These are phyloP conservation scores for Penicillium desertorum DNA, from an alignment of 495 filamentous ascomycete genomes.

Conservation along the genomic window DNA sequence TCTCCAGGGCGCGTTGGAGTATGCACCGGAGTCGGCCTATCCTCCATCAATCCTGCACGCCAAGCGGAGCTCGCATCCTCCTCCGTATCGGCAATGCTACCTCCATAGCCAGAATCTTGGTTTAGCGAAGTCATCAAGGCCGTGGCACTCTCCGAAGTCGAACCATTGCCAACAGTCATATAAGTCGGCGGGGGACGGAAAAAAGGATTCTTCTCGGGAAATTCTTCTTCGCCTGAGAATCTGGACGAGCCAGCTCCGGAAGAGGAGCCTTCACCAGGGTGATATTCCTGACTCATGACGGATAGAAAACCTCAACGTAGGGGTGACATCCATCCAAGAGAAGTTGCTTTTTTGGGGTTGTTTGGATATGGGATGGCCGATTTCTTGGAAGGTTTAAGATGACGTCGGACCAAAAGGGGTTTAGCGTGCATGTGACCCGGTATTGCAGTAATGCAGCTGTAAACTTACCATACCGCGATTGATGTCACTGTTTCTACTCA, in stretches of 20 bases:
- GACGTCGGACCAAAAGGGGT: conserved; percentile 24
- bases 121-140: conserved; percentile 70
- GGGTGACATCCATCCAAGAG: conserved; percentile 21
- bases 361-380: conserved; percentile 22
- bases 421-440: conserved; percentile 33
- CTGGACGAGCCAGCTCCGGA: conserved; percentile 42
- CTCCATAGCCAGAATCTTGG: conserved; percentile 88
- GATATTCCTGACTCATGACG: conserved; percentile 75
- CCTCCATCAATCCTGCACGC: conserved; percentile 63
- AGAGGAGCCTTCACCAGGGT: conserved; percentile 46
- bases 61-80: conserved; percentile 47
- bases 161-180: conserved; percentile 84
- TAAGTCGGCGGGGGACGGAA: conserved; percentile 58
- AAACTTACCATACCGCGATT: conserved; percentile 12
- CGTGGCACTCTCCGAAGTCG: conserved; percentile 70
- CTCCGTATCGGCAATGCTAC: conserved; percentile 59
- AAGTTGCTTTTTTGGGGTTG: conserved; percentile 13
- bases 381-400: conserved; percentile 22
- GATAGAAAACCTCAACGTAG: conserved; percentile 10
- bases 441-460: conserved; percentile 14
- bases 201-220: conserved; percentile 31
- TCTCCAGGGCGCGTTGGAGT: conserved; percentile 53
- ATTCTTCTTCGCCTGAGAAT: conserved; percentile 31
- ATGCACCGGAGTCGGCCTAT: conserved; percentile 62
- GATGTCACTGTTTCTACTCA: conserved; percentile 10